phyloP scores from a whole-genome alignment of 2,329 filamentous ascomycete species.

The Diaporthe nobilis region DNA sequence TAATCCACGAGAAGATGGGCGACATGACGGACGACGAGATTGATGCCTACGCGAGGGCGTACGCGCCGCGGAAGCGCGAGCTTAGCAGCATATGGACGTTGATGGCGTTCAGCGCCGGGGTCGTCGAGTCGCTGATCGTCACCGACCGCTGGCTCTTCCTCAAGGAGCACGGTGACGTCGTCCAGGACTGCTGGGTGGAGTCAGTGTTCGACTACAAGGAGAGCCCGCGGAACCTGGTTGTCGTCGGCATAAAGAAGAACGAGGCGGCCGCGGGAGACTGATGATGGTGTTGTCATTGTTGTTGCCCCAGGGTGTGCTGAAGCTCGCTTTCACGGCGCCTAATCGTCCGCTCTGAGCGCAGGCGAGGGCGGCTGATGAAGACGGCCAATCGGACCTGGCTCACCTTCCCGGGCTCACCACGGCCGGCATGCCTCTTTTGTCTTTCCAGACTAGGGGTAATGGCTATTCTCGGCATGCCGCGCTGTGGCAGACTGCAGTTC shows the following conservation, averaged over 20 bases:
- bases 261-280: background rate
- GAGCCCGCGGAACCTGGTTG: constrained; percentile 92
- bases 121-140: constrained; percentile 92
- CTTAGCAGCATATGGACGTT: constrained; percentile 91
- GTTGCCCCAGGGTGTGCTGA: background rate
- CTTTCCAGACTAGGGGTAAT: constrained; percentile 2
- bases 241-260: constrained; percentile 84
- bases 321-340: background rate
- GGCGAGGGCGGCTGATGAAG: background rate
- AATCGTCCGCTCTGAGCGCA: background rate
- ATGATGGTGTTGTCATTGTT: background rate
- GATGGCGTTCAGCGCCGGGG: constrained; percentile 94
- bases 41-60: constrained; percentile 76
- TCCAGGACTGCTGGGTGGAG: constrained; percentile 89
- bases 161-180: constrained; percentile 79
- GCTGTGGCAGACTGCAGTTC: background rate
- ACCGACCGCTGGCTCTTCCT: constrained; percentile 92
- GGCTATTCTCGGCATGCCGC: constrained; percentile 36
- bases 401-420: background rate
- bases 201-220: constrained; percentile 89
- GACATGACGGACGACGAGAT: constrained; percentile 83
- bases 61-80: constrained; percentile 79
- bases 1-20: constrained; percentile 76
- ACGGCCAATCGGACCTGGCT: background rate
- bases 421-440: constrained; percentile 17